phyloP scores from a whole-genome alignment of 305 asterid species.

The Fraxinus xanthoxyloides region DNA sequence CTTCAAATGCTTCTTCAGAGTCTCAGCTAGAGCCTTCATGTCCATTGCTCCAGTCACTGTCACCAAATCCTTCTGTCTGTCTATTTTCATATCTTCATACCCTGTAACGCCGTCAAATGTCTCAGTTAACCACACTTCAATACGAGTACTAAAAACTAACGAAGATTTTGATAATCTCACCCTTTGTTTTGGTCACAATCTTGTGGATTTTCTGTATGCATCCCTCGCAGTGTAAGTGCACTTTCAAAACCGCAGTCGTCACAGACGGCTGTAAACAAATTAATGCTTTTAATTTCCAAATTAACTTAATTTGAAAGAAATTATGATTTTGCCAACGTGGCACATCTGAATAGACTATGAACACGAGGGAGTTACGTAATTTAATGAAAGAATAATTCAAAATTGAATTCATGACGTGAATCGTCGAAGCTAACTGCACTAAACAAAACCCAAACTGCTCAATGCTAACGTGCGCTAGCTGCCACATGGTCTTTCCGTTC shows the following conservation, averaged over 20 bases:
- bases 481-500: neutral
- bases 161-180: neutral
- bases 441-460: neutral
- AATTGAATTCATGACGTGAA: neutral
- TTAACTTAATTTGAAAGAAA: neutral
- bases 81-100: neutral
- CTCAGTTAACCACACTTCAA: neutral
- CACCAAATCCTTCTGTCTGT: slow-evolving; percentile 2
- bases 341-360: neutral
- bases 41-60: slow-evolving; percentile 10
- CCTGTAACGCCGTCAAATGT: neutral
- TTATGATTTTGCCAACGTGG: neutral
- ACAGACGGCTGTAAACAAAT: neutral
- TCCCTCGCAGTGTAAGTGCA: slow-evolving; percentile 10
- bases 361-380: neutral
- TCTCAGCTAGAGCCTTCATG: slow-evolving; percentile 6
- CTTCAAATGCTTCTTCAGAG: neutral
- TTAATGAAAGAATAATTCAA: neutral
- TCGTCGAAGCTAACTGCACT: neutral
- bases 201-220: slow-evolving; percentile 4
- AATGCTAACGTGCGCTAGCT: neutral
- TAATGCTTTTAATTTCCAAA: neutral
- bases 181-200: neutral
- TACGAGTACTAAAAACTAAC: neutral
- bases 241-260: neutral